Evolutionary conservation across 2,329 filamentous ascomycete species (phyloP), one percentile per base, ranked within the genome.

Genomic region (Monosporascus sp.): DNA sequence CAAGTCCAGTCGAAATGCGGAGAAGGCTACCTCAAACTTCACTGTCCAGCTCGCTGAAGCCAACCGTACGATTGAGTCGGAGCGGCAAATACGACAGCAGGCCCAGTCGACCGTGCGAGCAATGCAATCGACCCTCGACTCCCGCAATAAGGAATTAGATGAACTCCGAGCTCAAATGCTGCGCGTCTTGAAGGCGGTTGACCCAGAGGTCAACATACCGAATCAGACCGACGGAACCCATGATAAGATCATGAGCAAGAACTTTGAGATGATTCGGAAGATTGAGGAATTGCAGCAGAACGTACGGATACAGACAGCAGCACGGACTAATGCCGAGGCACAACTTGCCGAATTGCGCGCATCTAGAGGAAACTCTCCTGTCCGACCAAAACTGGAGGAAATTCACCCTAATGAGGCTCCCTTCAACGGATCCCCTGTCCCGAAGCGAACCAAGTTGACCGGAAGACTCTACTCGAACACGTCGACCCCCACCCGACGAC

Each of bases 241-340:
- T 77, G 90, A 83, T 76, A 92, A 72, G 76, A 81, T 70, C 72
- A 84, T 71, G 79, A 88, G 79, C 76, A 86, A 75, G 76, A 90
- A 77, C 72, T 96, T 95, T 55, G 87, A 96, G 63, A 78, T 97
- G 44, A 89, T 90, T 14, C 85, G 90, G 59, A 90, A 94, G 67
- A 80, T 97, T 6, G 90, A 97, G 63, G 84, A 90, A 50, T 79
- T 92, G n/a, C 91, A 96, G 63, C 88, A 93, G 65, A 91, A 91
- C 55, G 79, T 97, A 31, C 85, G 90, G 24, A 83, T 96, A 22
- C 89, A 94, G 52, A 86, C 85, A 15, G 89, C 94, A 58, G 90
- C 86, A 47, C 87, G 90, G 58, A 78, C 81, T 31, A 89, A 90
- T 60, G 91, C 92, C 6, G 94, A 97, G 71, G 79, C 82, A 20